A percentile compares a stretch with the other conserved stretches of the same genome.
Evolutionary conservation across 192 early-diverging fungal species (phyloP).

Genomic region (Coemansia sp.): DNA sequence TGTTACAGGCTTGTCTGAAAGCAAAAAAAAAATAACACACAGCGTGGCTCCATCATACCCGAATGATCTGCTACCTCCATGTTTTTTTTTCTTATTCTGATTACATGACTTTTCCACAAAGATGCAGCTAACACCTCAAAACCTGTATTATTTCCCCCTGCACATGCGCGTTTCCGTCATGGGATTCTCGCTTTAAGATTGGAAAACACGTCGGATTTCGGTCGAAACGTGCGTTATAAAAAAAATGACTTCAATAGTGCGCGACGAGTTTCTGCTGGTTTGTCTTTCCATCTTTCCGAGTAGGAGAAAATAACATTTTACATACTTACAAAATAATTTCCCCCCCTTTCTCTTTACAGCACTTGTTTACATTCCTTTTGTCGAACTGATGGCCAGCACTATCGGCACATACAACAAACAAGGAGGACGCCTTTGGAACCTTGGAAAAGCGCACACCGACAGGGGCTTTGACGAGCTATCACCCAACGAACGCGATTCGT

Average conservation of each 20-base stretch:
- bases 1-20: conserved; percentile 27
- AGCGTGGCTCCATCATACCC: too few relatives aligned
- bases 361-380: not conserved
- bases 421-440: not conserved
- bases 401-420: not conserved
- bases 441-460: not conserved
- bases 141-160: not conserved
- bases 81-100: not conserved
- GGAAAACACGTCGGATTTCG: too few relatives aligned
- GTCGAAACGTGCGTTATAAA: too few relatives aligned
- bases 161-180: not conserved
- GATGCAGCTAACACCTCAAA: not conserved
- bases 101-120: not conserved
- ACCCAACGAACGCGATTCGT: conserved; percentile 5
- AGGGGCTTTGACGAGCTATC: conserved; percentile 4
- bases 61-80: too few relatives aligned
- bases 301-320: not conserved
- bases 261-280: too few relatives aligned
- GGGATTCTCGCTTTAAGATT: not conserved
- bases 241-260: too few relatives aligned
- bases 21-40: too few relatives aligned
- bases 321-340: not conserved
- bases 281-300: too few relatives aligned
- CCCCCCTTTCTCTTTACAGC: not conserved
- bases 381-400: not conserved